Evolutionary conservation across 495 filamentous ascomycete species (phyloP), one percentile per base, ranked within the genome.

Genomic region (Amorphotheca resinae): DNA sequence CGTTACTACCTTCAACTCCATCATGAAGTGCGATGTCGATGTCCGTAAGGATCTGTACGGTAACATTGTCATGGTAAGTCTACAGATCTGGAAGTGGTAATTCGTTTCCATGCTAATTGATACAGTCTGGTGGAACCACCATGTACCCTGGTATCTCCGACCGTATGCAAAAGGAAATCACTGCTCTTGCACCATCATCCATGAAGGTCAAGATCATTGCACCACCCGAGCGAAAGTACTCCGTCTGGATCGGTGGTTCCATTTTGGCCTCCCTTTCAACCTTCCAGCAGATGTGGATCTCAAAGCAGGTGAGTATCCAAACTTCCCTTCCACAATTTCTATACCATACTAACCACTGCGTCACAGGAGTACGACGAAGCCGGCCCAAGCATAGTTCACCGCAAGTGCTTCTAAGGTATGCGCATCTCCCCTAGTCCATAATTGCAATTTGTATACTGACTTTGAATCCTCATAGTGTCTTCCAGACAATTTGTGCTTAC

Each of bases 231-330:
- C 76, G 91, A 57, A 93, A 95, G 68, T 98, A 96, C 73, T 96
- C 91, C 49, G 91, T 98, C 74, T 98, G 91, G 91, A 98, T 98
- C 67, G 91, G 91, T 87, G 91, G 91, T 78, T 98, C 91, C 66
- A 98, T 98, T 65, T 72, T 98, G 62, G 91, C 91, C 53, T 98
- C 91, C 50, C 85, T 98, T 52, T 98, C 91, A 46, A 96, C 91
- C 70, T 96, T 96, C 87, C 91, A 98, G 73, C 91, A 96, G 74
- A 98, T 98, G 93, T 98, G 91, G 91, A 96, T 98, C 81, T 98
- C 91, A 52, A 98, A 98, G 85, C 91, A 98, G 74, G 91, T 96
- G 77, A 96, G 96, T 11, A n/a, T n/a, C n/a, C n/a, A n/a, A n/a
- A n/a, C n/a, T n/a, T n/a, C n/a, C n/a, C n/a, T n/a, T n/a, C n/a